A percentile compares a stretch with the other conserved stretches of the same genome.
phyloP scores from a whole-genome alignment of 208 protist species.

The Herpetomonas tarakana region DNA sequence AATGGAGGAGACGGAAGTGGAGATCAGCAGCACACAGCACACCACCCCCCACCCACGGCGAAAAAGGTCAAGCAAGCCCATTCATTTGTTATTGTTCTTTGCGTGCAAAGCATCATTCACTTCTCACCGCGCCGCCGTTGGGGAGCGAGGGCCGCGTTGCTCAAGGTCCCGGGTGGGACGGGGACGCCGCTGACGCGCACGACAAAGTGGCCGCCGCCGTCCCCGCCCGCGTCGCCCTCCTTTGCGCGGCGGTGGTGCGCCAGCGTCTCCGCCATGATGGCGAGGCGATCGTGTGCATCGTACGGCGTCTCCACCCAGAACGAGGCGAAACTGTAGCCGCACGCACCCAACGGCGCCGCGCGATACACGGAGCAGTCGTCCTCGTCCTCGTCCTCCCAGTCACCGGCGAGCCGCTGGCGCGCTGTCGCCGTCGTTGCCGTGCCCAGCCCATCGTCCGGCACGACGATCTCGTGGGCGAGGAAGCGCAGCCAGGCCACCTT shows the following conservation, averaged over 20 bases:
- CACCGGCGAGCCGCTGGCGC: background rate
- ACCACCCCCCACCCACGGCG: no score
- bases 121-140: no score
- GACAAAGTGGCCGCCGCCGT: background rate
- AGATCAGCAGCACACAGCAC: no score
- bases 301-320: conserved; percentile 32
- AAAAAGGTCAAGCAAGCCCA: no score
- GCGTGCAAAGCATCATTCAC: no score
- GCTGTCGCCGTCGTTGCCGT: background rate
- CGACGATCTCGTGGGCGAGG: conserved; percentile 41
- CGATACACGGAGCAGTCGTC: background rate
- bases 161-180: background rate
- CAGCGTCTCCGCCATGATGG: conserved; percentile 1
- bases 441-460: conserved; percentile 1
- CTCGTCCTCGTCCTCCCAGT: background rate
- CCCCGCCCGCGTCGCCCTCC: background rate
- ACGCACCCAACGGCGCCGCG: conserved; percentile 13
- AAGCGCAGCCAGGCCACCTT: conserved; percentile 57
- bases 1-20: no score
- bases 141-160: background rate
- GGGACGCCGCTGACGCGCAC: background rate
- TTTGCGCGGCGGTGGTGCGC: background rate
- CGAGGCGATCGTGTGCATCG: conserved; percentile 9
- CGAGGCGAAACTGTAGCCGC: conserved; percentile 17
- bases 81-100: no score